phyloP scores from a whole-genome alignment of 2,329 filamentous ascomycete species.

The Apiospora marii region DNA sequence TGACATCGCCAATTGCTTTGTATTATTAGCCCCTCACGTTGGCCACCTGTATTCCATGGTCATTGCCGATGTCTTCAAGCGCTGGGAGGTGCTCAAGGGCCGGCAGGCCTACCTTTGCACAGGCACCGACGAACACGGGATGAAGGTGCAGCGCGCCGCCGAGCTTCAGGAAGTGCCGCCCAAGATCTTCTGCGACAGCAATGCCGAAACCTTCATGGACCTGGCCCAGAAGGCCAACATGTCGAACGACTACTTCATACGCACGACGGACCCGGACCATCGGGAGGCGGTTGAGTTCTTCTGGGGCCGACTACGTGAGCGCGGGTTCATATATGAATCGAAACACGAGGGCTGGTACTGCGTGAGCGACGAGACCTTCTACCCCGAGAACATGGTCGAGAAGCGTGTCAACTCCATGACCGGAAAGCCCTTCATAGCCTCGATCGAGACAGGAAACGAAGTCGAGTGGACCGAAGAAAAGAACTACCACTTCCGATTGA shows the following conservation, averaged over 20 bases:
- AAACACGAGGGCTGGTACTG: conserved; percentile 97
- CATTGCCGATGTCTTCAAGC: conserved; percentile 87
- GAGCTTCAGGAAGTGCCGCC: conserved; percentile 73
- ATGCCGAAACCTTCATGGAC: conserved; percentile 79
- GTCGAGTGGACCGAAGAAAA: conserved; percentile 94
- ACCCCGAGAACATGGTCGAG: conserved; percentile 79
- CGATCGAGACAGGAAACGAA: conserved; percentile 86
- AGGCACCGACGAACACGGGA: conserved; percentile 95
- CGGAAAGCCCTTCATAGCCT: conserved; percentile 83
- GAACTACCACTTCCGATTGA: conserved; percentile 95
- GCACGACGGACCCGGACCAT: conserved; percentile 87
- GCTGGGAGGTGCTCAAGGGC: conserved; percentile 84
- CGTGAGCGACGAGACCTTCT: conserved; percentile 96
- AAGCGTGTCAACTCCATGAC: conserved; percentile 79
- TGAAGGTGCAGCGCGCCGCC: conserved; percentile 94
- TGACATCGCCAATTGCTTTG: conserved; percentile 19
- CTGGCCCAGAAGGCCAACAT: conserved; percentile 76
- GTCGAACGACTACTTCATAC: conserved; percentile 85
- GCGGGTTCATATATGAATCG: conserved; percentile 81
- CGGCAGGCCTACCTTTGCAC: conserved; percentile 77
- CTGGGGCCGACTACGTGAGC: conserved; percentile 81
- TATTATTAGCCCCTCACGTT: conserved; percentile 85
- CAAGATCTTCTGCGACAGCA: conserved; percentile 88
- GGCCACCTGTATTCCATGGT: conserved; percentile 96
- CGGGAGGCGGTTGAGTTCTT: conserved; percentile 86